Evolutionary conservation across 2,329 filamentous ascomycete genomes (phyloP).

Genomic region (Ceratocystiopsis sp.): DNA sequence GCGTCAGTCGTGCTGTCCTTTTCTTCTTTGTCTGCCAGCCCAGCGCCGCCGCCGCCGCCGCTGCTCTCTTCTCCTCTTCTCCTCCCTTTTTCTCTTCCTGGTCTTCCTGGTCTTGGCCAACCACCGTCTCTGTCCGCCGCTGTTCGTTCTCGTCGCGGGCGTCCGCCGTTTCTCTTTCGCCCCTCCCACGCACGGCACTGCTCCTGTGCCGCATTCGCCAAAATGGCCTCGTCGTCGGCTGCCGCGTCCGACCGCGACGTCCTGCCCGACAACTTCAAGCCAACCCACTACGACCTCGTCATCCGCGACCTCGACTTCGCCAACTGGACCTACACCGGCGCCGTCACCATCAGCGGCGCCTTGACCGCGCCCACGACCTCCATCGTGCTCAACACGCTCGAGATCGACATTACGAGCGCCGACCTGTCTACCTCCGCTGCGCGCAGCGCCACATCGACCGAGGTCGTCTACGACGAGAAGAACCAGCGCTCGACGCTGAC

Average conservation of each 20-base stretch:
- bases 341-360: constrained; percentile 57
- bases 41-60: too few relatives aligned
- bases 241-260: constrained; percentile 35
- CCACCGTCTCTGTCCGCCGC: too few relatives aligned
- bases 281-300: constrained; percentile 69
- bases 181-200: too few relatives aligned
- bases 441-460: constrained; percentile 40
- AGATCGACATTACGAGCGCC: constrained; percentile 56
- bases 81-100: too few relatives aligned
- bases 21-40: too few relatives aligned
- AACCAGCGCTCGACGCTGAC: constrained; percentile 67
- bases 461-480: constrained; percentile 65
- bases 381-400: constrained; percentile 70
- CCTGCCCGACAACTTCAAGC: constrained; percentile 52
- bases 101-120: too few relatives aligned
- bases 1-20: too few relatives aligned
- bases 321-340: constrained; percentile 63
- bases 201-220: too few relatives aligned
- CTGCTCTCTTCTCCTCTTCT: too few relatives aligned
- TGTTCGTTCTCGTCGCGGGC: too few relatives aligned
- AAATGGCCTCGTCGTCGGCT: too few relatives aligned
- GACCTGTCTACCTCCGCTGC: constrained; percentile 44
- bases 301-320: constrained; percentile 67
- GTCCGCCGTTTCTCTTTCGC: too few relatives aligned
- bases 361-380: constrained; percentile 56